These are phyloP conservation scores for Aspergillus egyptiacus DNA, from an alignment of 495 filamentous ascomycete genomes.

Conservation along the genomic window DNA sequence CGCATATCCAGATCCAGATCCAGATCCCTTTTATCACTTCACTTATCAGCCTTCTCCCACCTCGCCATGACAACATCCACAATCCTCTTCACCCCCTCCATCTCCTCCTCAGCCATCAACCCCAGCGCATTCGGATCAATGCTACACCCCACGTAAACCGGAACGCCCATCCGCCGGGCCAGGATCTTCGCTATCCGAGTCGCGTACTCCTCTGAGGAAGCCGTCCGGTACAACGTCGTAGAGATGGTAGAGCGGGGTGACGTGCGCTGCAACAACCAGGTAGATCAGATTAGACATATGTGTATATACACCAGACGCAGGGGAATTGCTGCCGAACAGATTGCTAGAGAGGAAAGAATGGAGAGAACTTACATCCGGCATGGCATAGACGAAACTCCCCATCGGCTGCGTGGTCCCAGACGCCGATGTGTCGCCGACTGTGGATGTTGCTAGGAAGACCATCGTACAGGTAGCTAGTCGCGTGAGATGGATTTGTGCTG, in stretches of 20 bases:
- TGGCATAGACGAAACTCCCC: slow-evolving; percentile 81
- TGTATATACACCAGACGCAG: too few species aligned
- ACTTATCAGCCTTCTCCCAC: slow-evolving; percentile 30
- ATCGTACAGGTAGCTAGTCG: slow-evolving; percentile 59
- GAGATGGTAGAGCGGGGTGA: slow-evolving; percentile 48
- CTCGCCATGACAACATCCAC: slow-evolving; percentile 60
- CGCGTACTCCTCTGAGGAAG: slow-evolving; percentile 76
- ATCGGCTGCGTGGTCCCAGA: slow-evolving; percentile 37
- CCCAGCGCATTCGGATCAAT: slow-evolving; percentile 55
- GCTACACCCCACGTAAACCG: slow-evolving; percentile 80
- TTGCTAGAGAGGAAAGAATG: too few species aligned
- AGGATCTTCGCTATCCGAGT: slow-evolving; percentile 78
- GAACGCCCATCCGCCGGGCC: slow-evolving; percentile 58
- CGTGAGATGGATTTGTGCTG: slow-evolving; percentile 71
- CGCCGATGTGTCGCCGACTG: slow-evolving; percentile 48
- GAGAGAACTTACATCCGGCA: slow-evolving; percentile 66
- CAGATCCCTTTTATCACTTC: too few species aligned
- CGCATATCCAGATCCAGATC: too few species aligned
- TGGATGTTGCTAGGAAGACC: slow-evolving; percentile 70
- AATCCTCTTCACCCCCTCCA: slow-evolving; percentile 74
- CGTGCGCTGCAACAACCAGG: slow-evolving; percentile 24
- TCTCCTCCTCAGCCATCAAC: slow-evolving; percentile 83
- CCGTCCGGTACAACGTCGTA: slow-evolving; percentile 69
- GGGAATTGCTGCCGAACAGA: too few species aligned
- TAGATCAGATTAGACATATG: neutral